Conservation (phyloP, 2,329 filamentous ascomycete genomes). For the Fusarium sp. region DNA sequence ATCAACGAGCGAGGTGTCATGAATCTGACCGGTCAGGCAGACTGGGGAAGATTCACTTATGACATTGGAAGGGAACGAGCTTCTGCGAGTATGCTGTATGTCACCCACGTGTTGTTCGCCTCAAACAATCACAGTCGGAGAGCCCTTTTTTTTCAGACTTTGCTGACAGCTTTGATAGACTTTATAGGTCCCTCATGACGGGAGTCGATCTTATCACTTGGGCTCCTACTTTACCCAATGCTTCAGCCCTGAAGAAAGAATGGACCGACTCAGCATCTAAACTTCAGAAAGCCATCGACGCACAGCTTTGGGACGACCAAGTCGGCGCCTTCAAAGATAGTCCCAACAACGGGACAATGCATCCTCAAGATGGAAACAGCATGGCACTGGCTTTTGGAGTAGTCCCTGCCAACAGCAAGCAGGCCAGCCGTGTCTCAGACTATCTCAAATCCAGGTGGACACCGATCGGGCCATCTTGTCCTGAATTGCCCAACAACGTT, state of each 20-base stretch:
- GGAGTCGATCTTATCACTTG: neutral
- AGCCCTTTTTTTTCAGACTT: neutral
- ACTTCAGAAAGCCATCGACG: neutral
- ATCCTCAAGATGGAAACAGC: neutral
- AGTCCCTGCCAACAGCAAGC: neutral
- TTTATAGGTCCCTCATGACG: neutral
- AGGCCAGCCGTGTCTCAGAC: neutral
- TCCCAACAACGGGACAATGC: neutral
- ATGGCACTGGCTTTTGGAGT: neutral
- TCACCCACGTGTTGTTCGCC: neutral
- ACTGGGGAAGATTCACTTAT: conserved; percentile 12
- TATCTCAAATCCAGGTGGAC: neutral
- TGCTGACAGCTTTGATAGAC: neutral
- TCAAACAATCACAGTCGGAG: too few species aligned
- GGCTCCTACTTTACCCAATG: neutral
- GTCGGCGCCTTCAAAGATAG: neutral
- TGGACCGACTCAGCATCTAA: neutral
- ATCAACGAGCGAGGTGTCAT: neutral
- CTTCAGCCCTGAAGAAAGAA: neutral
- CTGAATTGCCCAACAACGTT: neutral
- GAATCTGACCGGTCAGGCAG: conserved; percentile 19
- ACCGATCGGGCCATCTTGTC: neutral
- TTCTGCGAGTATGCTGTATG: conserved; percentile 13
- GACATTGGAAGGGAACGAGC: neutral
- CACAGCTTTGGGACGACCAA: neutral